phyloP scores from a whole-genome alignment of 148 eudicot genomes.

The Selenicereus undatus region DNA sequence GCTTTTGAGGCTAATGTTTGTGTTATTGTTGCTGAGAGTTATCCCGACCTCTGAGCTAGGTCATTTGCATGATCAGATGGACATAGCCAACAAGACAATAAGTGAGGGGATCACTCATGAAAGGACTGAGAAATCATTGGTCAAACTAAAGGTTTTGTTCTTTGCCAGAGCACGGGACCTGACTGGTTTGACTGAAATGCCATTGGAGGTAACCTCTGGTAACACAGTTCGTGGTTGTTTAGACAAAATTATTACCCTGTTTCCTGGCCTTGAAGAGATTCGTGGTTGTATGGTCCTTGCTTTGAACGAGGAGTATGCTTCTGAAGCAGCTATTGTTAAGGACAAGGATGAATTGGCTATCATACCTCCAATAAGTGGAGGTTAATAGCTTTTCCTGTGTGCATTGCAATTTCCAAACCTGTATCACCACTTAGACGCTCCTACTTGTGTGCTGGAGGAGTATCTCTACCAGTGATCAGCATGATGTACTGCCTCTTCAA shows the following conservation, averaged over 20 bases:
- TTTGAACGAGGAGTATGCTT: conserved; percentile 81
- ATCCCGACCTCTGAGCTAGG: background rate
- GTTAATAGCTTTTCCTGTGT: conserved; percentile 32
- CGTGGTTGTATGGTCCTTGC: conserved; percentile 81
- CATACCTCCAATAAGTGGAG: conserved; percentile 96
- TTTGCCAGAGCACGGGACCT: conserved; percentile 94
- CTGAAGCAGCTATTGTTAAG: conserved; percentile 53
- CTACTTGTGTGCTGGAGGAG: background rate
- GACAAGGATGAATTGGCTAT: conserved; percentile 83
- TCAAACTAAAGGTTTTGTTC: conserved; percentile 73
- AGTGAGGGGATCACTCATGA: conserved; percentile 14
- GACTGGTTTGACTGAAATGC: conserved; percentile 62
- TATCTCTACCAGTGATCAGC: conserved; percentile 1
- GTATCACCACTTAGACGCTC: background rate
- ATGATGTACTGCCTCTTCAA: background rate
- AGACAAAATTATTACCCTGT: conserved; percentile 46
- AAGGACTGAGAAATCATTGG: conserved; percentile 23
- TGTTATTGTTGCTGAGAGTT: background rate
- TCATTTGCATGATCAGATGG: conserved; percentile 23
- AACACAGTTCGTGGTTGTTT: conserved; percentile 78
- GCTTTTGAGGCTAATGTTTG: background rate
- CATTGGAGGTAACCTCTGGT: conserved; percentile 61
- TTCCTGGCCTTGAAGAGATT: conserved; percentile 70
- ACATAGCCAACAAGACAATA: conserved; percentile 17
- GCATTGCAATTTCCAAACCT: background rate